Percentiles rank a stretch among this genome's conserved stretches.
Evolutionary conservation across 805 yeast genomes (phyloP).

Genomic region (Nakazawaea pomicola): DNA sequence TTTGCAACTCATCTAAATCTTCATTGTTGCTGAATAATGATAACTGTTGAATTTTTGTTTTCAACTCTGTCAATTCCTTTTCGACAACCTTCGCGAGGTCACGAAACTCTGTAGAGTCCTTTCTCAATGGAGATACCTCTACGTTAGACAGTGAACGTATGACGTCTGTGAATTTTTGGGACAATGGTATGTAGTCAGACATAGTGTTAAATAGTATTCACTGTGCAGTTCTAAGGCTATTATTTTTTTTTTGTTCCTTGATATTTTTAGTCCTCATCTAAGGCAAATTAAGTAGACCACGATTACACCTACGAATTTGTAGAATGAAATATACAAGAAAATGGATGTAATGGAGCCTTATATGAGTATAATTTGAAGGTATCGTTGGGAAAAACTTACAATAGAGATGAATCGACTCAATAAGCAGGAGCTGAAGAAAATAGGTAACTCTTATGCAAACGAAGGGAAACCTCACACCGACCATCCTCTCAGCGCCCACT

Average conservation of each 20-base stretch:
- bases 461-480: no score
- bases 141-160: not conserved
- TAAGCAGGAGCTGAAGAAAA: no score
- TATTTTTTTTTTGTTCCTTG: not conserved
- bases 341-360: no score
- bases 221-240: no score
- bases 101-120: constrained; percentile 28
- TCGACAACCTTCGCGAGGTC: constrained; percentile 29
- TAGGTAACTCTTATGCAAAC: no score
- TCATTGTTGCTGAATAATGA: constrained; percentile 73
- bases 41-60: constrained; percentile 37
- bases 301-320: no score
- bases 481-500: no score
- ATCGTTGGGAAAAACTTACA: no score
- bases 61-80: constrained; percentile 39
- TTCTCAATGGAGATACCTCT: constrained; percentile 14
- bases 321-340: not conserved
- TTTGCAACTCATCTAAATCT: constrained; percentile 59
- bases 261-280: not conserved
- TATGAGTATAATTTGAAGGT: no score
- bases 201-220: no score
- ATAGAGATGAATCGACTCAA: no score
- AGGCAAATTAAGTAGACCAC: no score
- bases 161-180: not conserved
- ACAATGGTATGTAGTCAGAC: constrained; percentile 3